Evolutionary conservation across 2,329 filamentous ascomycete genomes (phyloP), one percentile per base, ranked within the genome.

Genomic region (Ustulina deusta): DNA sequence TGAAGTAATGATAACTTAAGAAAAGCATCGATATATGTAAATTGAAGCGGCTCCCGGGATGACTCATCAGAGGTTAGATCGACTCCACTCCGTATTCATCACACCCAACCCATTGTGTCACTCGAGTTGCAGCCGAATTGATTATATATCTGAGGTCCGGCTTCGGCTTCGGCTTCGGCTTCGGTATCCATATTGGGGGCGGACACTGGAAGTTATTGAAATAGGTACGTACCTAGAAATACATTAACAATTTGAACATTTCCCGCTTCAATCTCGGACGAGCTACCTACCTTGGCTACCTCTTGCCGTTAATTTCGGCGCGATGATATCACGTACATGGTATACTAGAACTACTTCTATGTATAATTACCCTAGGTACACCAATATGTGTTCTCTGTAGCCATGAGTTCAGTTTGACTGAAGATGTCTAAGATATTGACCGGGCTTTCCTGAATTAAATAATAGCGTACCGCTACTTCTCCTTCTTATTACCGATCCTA

Each of bases 91-190:
- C 46, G 59, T 66, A 58, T 62, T 57, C 27, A n/a, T 66, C 52
- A 34, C 13, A 44, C 44, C 27, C 9, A 36, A 40, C 48, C 7
- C 15, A 22, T 36, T 49, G 11, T n/a, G 20, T 56, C 40, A 25
- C 48, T 20, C 46, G 15, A 22, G n/a, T 56, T 29, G 27, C 52
- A 4, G 32, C 49, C 49, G 56, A 25, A n/a, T 38, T 27, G 44
- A 46, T 57, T n/a, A 22, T 42, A 49, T 51, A 49, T 51, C n/a
- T 46, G 13, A 22, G 20, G 20, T 15, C 22, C 48, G 40, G 61
- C 61, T 49, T 58, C 65, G 60, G 65, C 60, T 63, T 52, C 65
- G 61, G 64, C 64, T 66, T 59, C 62, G 55, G 62, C 42, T 51
- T 61, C 54, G 38, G 46, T 38, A 3, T 57, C 13, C 25, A n/a